Evolutionary conservation across 2,329 filamentous ascomycete genomes (phyloP).

Genomic region (Alternaria infectoria): DNA sequence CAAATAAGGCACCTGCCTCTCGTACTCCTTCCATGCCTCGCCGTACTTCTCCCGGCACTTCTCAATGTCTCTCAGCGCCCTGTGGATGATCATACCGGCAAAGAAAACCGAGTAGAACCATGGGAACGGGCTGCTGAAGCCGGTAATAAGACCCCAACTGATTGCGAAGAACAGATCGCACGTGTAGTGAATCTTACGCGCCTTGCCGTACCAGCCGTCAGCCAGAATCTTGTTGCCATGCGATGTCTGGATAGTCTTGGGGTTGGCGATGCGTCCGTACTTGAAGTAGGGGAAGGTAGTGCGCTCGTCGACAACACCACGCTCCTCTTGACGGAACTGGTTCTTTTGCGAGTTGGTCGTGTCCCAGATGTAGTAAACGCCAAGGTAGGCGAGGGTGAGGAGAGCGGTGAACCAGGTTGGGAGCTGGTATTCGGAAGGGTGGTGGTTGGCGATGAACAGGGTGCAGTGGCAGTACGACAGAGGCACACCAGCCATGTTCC

Average conservation of each 20-base stretch:
- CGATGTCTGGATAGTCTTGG: constrained; percentile 74
- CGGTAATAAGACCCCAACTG: constrained; percentile 80
- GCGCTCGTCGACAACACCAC: constrained; percentile 70
- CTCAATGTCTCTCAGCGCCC: constrained; percentile 76
- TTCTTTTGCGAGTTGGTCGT: constrained; percentile 94
- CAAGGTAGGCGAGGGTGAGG: constrained; percentile 75
- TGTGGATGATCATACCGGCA: constrained; percentile 77
- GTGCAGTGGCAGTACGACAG: constrained; percentile 94
- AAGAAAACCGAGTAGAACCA: constrained; percentile 93
- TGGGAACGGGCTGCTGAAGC: constrained; percentile 80
- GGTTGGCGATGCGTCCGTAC: constrained; percentile 83
- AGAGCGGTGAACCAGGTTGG: constrained; percentile 69
- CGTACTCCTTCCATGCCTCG: constrained; percentile 81
- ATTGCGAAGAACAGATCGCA: constrained; percentile 81
- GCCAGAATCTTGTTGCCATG: constrained; percentile 78
- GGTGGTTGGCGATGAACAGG: constrained; percentile 84
- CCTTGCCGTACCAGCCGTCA: constrained; percentile 79
- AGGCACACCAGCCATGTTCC: constrained; percentile 91
- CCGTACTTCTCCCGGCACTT: constrained; percentile 80
- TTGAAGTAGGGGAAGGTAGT: constrained; percentile 90
- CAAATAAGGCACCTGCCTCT: constrained; percentile 78
- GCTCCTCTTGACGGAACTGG: constrained; percentile 81
- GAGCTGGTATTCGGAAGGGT: constrained; percentile 78
- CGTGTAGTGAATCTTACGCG: constrained; percentile 81
- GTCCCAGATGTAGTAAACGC: constrained; percentile 91